These are phyloP conservation scores for Fusarium fujikuroi DNA, from an alignment of 2,329 filamentous ascomycete species.

Conservation along the genomic window DNA sequence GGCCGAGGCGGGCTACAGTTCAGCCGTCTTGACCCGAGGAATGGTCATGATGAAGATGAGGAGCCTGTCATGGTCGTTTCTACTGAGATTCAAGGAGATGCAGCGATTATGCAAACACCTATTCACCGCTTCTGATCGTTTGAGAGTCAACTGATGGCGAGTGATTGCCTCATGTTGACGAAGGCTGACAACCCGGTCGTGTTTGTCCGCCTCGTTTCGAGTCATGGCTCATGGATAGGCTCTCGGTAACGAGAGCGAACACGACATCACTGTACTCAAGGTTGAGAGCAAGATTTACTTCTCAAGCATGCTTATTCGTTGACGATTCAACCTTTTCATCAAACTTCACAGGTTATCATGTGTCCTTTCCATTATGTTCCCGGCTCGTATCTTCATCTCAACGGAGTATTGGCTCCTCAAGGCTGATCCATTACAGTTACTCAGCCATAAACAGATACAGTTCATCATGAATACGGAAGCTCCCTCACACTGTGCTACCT, in stretches of 20 bases:
- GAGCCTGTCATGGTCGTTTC: neutral
- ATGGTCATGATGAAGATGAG: constrained; percentile 14
- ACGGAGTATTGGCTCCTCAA: neutral
- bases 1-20: constrained; percentile 28
- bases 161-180: constrained; percentile 33
- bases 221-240: constrained; percentile 26
- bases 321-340: neutral
- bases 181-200: constrained; percentile 20
- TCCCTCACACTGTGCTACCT: constrained; percentile 18
- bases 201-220: constrained; percentile 36
- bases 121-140: constrained; percentile 19
- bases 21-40: constrained; percentile 20
- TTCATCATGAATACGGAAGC: constrained; percentile 33
- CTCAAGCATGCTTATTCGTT: neutral
- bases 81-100: neutral
- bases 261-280: constrained; percentile 1
- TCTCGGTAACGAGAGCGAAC: constrained; percentile 27
- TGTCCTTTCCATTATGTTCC: neutral
- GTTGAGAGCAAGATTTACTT: neutral
- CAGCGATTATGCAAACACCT: neutral
- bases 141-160: constrained; percentile 6
- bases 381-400: neutral
- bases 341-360: neutral
- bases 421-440: constrained; percentile 25
- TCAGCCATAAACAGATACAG: constrained; percentile 18